These are phyloP conservation scores for Torulaspora maleeae DNA, from an alignment of 805 yeast genomes.

Conservation along the genomic window DNA sequence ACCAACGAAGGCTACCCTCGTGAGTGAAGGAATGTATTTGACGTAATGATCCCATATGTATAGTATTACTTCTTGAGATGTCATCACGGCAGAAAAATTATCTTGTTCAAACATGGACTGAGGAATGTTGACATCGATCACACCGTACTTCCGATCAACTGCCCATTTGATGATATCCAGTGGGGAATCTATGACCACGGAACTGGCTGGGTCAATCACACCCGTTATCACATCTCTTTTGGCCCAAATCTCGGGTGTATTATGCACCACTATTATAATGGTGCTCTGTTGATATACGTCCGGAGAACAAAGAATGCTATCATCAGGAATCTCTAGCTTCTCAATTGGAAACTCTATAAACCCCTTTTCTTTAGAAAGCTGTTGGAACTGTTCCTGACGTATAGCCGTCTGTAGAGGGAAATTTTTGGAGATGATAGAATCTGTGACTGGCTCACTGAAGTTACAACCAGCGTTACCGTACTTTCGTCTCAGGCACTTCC, in stretches of 20 bases:
- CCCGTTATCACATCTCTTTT: slow-evolving; percentile 77
- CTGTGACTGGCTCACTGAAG: slow-evolving; percentile 34
- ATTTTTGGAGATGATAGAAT: slow-evolving; percentile 38
- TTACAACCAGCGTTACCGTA: slow-evolving; percentile 52
- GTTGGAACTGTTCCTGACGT: slow-evolving; percentile 61
- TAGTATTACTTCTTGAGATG: slow-evolving; percentile 71
- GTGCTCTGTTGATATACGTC: slow-evolving; percentile 62
- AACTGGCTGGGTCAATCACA: slow-evolving; percentile 61
- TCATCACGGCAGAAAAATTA: slow-evolving; percentile 55
- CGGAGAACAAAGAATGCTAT: slow-evolving; percentile 52
- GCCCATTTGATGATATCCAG: slow-evolving; percentile 68
- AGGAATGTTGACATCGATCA: slow-evolving; percentile 81
- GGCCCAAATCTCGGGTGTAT: slow-evolving; percentile 91
- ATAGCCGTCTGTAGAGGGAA: slow-evolving; percentile 65
- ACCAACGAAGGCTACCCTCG: slow-evolving; percentile 75
- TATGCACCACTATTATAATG: slow-evolving; percentile 72
- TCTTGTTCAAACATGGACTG: slow-evolving; percentile 43
- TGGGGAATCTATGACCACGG: slow-evolving; percentile 74
- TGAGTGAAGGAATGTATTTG: slow-evolving; percentile 59
- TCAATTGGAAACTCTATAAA: slow-evolving; percentile 67
- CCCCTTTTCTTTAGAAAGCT: slow-evolving; percentile 48
- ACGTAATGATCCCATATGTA: slow-evolving; percentile 90
- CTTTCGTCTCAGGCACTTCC: slow-evolving; percentile 66
- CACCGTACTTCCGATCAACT: slow-evolving; percentile 56
- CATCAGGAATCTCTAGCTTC: slow-evolving; percentile 35